Evolutionary conservation across 768 basidiomycete species (phyloP).

Genomic region (Russula griseocarnosa): DNA sequence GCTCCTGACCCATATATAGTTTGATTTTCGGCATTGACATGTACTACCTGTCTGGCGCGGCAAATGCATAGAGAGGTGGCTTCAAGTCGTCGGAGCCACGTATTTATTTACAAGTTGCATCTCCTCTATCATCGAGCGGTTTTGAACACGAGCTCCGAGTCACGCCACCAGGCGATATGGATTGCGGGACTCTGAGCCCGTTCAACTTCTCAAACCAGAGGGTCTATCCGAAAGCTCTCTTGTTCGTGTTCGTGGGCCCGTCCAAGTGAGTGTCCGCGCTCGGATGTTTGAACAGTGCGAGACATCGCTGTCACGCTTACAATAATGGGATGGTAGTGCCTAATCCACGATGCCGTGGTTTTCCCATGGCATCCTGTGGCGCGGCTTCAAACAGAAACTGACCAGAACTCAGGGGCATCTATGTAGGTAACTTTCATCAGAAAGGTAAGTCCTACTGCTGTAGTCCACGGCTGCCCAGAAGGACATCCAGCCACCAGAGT

Average conservation of each 20-base stretch:
- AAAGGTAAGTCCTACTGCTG: conserved; percentile 1
- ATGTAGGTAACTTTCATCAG: background rate
- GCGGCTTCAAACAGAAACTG: background rate
- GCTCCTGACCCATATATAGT: background rate
- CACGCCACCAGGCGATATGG: background rate
- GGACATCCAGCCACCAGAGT: background rate
- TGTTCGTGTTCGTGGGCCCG: background rate
- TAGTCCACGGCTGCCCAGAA: background rate
- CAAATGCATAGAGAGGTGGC: background rate
- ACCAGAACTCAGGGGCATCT: background rate
- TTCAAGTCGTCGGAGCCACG: background rate
- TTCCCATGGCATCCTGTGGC: background rate
- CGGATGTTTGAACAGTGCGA: background rate
- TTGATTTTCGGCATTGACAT: background rate
- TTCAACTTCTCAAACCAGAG: background rate
- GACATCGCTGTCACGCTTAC: background rate
- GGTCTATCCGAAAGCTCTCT: background rate
- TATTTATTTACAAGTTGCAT: background rate
- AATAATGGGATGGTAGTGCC: background rate
- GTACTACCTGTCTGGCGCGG: background rate
- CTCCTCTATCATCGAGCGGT: background rate
- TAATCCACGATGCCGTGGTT: background rate
- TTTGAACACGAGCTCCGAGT: background rate
- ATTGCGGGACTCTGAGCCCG: background rate
- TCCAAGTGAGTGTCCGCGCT: background rate